Percentiles rank a stretch among this genome's conserved stretches.
Evolutionary conservation across 805 yeast species (phyloP).

Genomic region (Suhomyces emberorum): DNA sequence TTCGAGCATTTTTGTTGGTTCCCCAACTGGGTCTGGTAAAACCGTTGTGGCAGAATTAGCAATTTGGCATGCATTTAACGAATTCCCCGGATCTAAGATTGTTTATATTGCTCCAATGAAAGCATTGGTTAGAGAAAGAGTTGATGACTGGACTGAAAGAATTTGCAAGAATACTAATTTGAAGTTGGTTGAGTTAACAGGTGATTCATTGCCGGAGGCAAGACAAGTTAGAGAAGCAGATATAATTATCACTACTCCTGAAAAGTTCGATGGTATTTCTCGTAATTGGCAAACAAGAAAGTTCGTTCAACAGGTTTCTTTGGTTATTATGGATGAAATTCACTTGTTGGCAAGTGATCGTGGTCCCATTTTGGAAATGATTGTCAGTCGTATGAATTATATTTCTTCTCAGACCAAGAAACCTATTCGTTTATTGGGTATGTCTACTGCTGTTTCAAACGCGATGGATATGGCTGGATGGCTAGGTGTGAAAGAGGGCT

Average conservation of each 20-base stretch:
- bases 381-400: slow-evolving; percentile 83
- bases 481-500: slow-evolving; percentile 70
- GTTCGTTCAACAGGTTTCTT: slow-evolving; percentile 69
- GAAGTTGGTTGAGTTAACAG: slow-evolving; percentile 73
- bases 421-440: slow-evolving; percentile 65
- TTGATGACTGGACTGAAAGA: slow-evolving; percentile 70
- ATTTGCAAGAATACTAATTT: slow-evolving; percentile 45
- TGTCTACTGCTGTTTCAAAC: slow-evolving; percentile 84
- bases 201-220: slow-evolving; percentile 76
- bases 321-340: slow-evolving; percentile 83
- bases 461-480: slow-evolving; percentile 85
- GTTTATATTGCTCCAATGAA: slow-evolving; percentile 91
- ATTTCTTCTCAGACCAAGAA: slow-evolving; percentile 57
- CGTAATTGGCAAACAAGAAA: slow-evolving; percentile 80
- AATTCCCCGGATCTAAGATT: slow-evolving; percentile 74
- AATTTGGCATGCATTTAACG: slow-evolving; percentile 91
- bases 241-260: slow-evolving; percentile 79
- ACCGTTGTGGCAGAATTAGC: slow-evolving; percentile 97
- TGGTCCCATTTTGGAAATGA: slow-evolving; percentile 84
- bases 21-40: slow-evolving; percentile 97
- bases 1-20: slow-evolving; percentile 85
- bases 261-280: slow-evolving; percentile 83
- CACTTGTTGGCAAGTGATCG: slow-evolving; percentile 82
- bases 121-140: slow-evolving; percentile 79
- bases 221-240: slow-evolving; percentile 64